Evolutionary conservation across 345 rosid genomes (phyloP).

Genomic region (Dimocarpus longan): DNA sequence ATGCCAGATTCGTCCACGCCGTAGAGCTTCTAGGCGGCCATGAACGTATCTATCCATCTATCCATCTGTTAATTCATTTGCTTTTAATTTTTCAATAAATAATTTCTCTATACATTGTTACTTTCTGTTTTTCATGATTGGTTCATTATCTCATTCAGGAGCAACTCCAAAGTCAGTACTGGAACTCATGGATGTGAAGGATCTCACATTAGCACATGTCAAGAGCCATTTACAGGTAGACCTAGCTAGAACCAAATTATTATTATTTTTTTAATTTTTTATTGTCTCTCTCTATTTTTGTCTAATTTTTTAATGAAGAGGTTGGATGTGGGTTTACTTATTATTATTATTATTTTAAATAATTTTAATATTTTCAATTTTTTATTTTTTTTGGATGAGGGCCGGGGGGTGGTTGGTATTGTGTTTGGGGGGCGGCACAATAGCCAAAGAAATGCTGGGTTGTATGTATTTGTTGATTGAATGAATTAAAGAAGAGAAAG

Average conservation of each 20-base stretch:
- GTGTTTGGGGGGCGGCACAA: slow-evolving; percentile 28
- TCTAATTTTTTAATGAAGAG: neutral
- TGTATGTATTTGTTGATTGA: slow-evolving; percentile 31
- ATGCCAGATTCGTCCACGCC: slow-evolving; percentile 80
- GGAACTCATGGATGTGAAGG: slow-evolving; percentile 90
- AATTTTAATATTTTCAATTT: too few relatives aligned
- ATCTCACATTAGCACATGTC: slow-evolving; percentile 88
- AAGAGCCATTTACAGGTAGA: slow-evolving; percentile 91
- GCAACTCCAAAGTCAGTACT: slow-evolving; percentile 93
- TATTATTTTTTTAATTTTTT: neutral
- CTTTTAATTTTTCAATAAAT: neutral
- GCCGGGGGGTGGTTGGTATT: too few relatives aligned
- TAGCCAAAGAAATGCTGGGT: slow-evolving; percentile 31
- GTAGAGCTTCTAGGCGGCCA: slow-evolving; percentile 96
- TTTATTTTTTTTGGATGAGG: too few relatives aligned
- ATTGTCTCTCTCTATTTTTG: slow-evolving; percentile 21
- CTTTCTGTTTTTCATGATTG: neutral
- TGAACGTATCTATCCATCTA: slow-evolving; percentile 52
- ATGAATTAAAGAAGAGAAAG: slow-evolving; percentile 36
- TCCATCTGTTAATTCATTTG: neutral
- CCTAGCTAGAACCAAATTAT: neutral
- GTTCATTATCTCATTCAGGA: slow-evolving; percentile 40
- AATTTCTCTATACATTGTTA: slow-evolving; percentile 7
- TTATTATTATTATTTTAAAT: too few relatives aligned
- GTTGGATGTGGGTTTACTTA: neutral